Evolutionary conservation across 345 rosid species (phyloP).

Genomic region (Eucalyptus camaldulensis): DNA sequence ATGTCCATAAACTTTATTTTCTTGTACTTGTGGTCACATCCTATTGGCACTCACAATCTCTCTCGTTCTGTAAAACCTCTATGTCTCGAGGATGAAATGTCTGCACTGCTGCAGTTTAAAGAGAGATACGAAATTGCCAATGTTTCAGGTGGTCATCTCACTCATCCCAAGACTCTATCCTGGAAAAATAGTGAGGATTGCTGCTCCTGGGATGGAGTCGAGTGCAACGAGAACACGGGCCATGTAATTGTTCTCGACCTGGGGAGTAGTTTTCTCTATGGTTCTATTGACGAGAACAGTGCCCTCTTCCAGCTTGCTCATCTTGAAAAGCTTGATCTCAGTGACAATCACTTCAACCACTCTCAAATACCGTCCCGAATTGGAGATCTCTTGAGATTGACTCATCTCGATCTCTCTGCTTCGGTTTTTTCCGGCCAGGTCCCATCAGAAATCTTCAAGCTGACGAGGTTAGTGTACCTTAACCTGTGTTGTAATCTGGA

Average conservation of each 20-base stretch:
- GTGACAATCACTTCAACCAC: background rate
- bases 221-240: background rate
- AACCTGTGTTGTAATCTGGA: background rate
- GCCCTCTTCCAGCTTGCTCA: background rate
- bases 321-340: background rate
- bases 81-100: background rate
- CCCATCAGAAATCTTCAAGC: background rate
- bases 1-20: background rate
- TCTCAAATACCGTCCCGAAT: background rate
- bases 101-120: background rate
- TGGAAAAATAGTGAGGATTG: background rate
- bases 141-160: background rate
- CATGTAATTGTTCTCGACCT: background rate
- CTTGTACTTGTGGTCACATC: background rate
- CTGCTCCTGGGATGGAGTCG: background rate
- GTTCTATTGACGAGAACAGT: background rate
- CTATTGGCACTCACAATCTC: background rate
- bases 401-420: background rate
- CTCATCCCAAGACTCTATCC: background rate
- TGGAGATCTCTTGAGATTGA: background rate
- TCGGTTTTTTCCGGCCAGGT: background rate
- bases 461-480: background rate
- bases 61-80: rapidly evolving
- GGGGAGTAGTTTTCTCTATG: background rate
- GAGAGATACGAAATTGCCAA: background rate